Conservation (phyloP, 2,329 filamentous ascomycete species). For the Mycosphaerella arachidis region DNA sequence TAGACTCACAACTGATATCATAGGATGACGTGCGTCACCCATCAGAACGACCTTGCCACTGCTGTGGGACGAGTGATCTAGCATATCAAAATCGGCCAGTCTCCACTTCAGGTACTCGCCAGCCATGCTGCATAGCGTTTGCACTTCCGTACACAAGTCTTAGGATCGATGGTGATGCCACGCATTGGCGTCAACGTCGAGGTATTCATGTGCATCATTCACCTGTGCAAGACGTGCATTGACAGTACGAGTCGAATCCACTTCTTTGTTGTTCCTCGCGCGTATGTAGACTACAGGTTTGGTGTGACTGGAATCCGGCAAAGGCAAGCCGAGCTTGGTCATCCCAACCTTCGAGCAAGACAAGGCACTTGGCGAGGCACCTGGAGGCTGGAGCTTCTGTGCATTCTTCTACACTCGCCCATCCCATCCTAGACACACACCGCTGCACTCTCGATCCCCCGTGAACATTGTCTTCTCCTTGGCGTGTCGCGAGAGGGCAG, state of each 20-base stretch:
- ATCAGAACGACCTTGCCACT: slow-evolving; percentile 52
- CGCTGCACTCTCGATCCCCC: not conserved
- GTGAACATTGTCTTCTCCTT: not conserved
- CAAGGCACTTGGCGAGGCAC: no score
- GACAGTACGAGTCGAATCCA: no score
- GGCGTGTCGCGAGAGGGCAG: not conserved
- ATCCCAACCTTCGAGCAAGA: no score
- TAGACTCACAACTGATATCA: slow-evolving; percentile 39
- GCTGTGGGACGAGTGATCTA: slow-evolving; percentile 54
- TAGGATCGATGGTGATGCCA: not conserved
- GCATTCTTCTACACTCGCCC: no score
- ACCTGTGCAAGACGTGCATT: no score
- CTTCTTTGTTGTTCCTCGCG: no score
- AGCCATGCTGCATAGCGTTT: slow-evolving; percentile 33
- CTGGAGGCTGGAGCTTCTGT: no score
- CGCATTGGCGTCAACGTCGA: no score
- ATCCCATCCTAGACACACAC: not conserved
- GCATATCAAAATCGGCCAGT: slow-evolving; percentile 54
- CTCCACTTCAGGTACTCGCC: slow-evolving; percentile 59
- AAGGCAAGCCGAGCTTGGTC: no score
- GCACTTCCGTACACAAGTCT: slow-evolving; percentile 30
- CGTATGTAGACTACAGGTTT: no score
- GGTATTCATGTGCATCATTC: no score
- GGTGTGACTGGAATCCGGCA: no score
- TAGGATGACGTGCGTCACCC: slow-evolving; percentile 64